Conservation (phyloP, 2,329 filamentous ascomycete genomes). For the Thermothelomyces thermophilus region DNA sequence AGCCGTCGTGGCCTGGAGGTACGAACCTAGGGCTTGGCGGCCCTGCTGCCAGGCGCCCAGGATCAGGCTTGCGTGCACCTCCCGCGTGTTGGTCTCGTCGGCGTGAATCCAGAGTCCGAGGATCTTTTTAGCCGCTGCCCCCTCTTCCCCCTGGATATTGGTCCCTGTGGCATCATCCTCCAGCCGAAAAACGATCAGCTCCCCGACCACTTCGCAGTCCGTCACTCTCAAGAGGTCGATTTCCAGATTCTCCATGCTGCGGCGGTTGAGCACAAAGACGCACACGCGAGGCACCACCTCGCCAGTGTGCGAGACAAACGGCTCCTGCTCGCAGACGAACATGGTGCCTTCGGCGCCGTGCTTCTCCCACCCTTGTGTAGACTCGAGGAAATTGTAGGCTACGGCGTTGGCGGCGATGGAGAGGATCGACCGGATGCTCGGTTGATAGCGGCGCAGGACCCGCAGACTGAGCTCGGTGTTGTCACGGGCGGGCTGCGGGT, state of each 20-base stretch:
- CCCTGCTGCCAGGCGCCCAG: conserved; percentile 36
- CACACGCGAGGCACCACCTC: conserved; percentile 40
- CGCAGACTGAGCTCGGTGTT: conserved; percentile 83
- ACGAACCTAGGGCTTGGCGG: conserved; percentile 19
- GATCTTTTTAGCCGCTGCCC: conserved; percentile 31
- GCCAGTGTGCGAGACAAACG: conserved; percentile 32
- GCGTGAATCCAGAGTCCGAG: conserved; percentile 50
- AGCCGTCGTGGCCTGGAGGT: conserved; percentile 15
- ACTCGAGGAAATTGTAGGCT: conserved; percentile 69
- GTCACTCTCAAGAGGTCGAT: conserved; percentile 55
- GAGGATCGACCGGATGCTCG: conserved; percentile 64
- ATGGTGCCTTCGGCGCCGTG: conserved; percentile 77
- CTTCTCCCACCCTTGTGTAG: conserved; percentile 72
- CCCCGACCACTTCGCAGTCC: conserved; percentile 56
- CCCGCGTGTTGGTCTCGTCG: conserved; percentile 25
- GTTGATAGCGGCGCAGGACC: conserved; percentile 76
- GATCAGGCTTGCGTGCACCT: conserved; percentile 29
- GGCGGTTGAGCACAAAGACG: conserved; percentile 68
- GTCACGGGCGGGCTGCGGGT: conserved; percentile 52
- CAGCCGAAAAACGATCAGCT: conserved; percentile 47
- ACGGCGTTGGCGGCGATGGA: conserved; percentile 80
- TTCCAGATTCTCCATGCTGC: conserved; percentile 63
- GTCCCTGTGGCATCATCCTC: conserved; percentile 25
- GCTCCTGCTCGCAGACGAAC: conserved; percentile 69
- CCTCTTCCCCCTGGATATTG: conserved; percentile 19